Evolutionary conservation across 805 yeast genomes (phyloP).

Genomic region (Starmerella vaccinii): DNA sequence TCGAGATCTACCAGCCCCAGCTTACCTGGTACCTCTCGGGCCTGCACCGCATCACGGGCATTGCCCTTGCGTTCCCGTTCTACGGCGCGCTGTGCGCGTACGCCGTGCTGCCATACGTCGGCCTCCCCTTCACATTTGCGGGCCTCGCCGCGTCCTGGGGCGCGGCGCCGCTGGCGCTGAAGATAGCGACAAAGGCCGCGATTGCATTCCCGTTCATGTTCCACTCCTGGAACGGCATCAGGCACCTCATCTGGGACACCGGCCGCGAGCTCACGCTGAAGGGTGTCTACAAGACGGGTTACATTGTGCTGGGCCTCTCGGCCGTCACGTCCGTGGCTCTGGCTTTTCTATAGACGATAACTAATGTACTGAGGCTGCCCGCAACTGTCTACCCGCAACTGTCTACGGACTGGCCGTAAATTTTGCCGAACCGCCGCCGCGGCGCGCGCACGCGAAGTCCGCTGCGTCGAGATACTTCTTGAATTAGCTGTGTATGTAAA

Average conservation of each 20-base stretch:
- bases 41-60: constrained; percentile 81
- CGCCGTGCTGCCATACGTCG: constrained; percentile 58
- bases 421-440: too few relatives aligned
- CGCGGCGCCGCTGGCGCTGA: constrained; percentile 52
- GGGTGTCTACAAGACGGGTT: constrained; percentile 91
- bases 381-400: too few relatives aligned
- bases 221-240: constrained; percentile 78
- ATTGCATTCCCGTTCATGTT: constrained; percentile 76
- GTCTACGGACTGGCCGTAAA: too few relatives aligned
- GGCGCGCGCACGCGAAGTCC: too few relatives aligned
- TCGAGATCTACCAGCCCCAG: constrained; percentile 84
- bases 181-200: constrained; percentile 54
- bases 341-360: constrained; percentile 28
- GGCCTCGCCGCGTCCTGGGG: constrained; percentile 46
- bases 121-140: constrained; percentile 45
- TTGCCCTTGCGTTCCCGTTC: constrained; percentile 65
- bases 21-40: constrained; percentile 72
- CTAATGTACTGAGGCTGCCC: neutral
- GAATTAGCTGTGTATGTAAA: too few relatives aligned
- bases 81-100: constrained; percentile 68
- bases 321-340: constrained; percentile 44
- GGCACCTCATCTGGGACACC: constrained; percentile 91
- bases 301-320: constrained; percentile 60
- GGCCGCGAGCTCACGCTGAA: constrained; percentile 69
- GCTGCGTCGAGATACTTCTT: too few relatives aligned